Conservation (phyloP, 2,329 filamentous ascomycete species). For the Alternaria longipes region DNA sequence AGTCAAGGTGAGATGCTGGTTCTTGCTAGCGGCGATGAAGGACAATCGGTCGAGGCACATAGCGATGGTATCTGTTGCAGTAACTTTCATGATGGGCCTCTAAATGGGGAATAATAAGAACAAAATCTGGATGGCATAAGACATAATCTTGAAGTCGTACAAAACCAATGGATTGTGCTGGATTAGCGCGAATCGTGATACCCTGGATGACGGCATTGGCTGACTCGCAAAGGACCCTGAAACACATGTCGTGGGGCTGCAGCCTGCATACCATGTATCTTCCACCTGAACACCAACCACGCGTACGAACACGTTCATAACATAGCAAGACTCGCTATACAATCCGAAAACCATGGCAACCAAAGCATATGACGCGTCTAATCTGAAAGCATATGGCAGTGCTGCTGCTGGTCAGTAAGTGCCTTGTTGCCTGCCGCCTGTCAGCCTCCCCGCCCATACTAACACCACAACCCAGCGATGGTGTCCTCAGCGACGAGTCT, state of each 20-base stretch:
- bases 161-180: background rate
- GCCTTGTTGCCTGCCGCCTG: slow-evolving; percentile 7
- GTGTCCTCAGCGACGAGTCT: slow-evolving; percentile 83
- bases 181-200: slow-evolving; percentile 10
- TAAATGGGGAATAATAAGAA: background rate
- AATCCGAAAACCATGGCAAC: slow-evolving; percentile 44
- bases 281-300: slow-evolving; percentile 4
- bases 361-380: slow-evolving; percentile 65
- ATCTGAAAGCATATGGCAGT: slow-evolving; percentile 74
- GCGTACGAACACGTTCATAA: background rate
- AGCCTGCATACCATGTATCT: slow-evolving; percentile 16
- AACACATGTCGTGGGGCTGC: slow-evolving; percentile 10
- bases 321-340: slow-evolving; percentile 12
- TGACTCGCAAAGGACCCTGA: slow-evolving; percentile 35
- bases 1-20: background rate
- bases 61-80: background rate
- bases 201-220: slow-evolving; percentile 9
- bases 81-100: background rate
- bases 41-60: background rate
- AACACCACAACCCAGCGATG: slow-evolving; percentile 69
- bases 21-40: background rate
- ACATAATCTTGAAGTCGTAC: background rate
- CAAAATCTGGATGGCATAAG: background rate
- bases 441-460: slow-evolving; percentile 9
- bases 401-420: slow-evolving; percentile 88